These are phyloP conservation scores for Laguncularia racemosa DNA, from an alignment of 345 rosid species.

Conservation along the genomic window DNA sequence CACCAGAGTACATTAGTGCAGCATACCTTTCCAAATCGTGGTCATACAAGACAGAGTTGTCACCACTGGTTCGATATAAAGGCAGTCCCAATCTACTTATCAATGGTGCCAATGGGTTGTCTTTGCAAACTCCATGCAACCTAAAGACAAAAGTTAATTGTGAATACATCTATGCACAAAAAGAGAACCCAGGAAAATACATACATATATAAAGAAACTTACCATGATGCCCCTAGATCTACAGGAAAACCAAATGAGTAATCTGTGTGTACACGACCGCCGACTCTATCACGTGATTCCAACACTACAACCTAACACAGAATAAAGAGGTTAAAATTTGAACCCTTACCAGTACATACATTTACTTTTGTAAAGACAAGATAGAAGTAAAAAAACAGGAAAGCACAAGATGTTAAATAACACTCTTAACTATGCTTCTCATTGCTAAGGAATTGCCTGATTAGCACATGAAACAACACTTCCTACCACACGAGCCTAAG, in stretches of 20 bases:
- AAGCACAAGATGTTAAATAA: too few species aligned
- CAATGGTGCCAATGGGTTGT: conserved; percentile 87
- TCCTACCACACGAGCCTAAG: too few species aligned
- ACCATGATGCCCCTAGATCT: conserved; percentile 99
- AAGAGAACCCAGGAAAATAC: not conserved
- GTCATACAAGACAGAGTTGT: conserved; percentile 88
- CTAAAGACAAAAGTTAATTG: conserved; percentile 25
- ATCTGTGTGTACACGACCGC: conserved; percentile 79
- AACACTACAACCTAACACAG: conserved; percentile 55
- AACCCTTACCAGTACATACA: too few species aligned
- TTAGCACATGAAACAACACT: too few species aligned
- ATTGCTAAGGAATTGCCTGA: too few species aligned
- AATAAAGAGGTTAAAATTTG: conserved; percentile 2
- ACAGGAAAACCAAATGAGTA: conserved; percentile 88
- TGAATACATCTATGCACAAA: not conserved
- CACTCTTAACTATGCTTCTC: too few species aligned
- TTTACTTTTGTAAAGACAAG: too few species aligned
- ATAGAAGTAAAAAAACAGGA: too few species aligned
- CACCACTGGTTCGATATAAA: conserved; percentile 89
- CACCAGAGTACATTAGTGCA: not conserved
- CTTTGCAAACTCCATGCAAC: conserved; percentile 93
- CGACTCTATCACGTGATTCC: conserved; percentile 85
- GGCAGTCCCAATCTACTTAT: conserved; percentile 86
- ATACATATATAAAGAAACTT: conserved; percentile 3
- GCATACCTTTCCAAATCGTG: conserved; percentile 89